Percentiles rank a stretch among this genome's conserved stretches.
Evolutionary conservation across 495 filamentous ascomycete genomes (phyloP).

Genomic region (Chlorociboria aeruginascens): DNA sequence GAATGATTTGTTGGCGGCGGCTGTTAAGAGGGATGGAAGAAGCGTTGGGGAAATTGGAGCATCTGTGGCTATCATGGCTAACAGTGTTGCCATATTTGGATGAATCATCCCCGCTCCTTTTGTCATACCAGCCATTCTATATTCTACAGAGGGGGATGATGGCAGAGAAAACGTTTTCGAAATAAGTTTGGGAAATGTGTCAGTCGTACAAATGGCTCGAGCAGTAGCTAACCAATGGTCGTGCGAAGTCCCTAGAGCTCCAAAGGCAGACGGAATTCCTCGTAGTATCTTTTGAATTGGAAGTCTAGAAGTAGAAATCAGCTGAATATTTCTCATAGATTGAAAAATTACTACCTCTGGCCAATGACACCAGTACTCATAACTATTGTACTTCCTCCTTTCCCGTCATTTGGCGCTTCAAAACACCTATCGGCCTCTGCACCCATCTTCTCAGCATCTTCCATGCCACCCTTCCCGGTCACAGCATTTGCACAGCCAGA

Average conservation of each 20-base stretch:
- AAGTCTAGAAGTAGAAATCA: constrained; percentile 34
- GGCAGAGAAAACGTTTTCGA: constrained; percentile 78
- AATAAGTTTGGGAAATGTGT: constrained; percentile 95
- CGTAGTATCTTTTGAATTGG: constrained; percentile 83
- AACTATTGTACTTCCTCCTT: constrained; percentile 62
- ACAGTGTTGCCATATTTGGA: constrained; percentile 95
- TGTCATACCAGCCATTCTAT: constrained; percentile 86
- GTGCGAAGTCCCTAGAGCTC: constrained; percentile 58
- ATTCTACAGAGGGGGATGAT: constrained; percentile 61
- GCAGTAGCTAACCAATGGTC: constrained; percentile 78
- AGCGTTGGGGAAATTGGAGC: constrained; percentile 61
- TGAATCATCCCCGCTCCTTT: constrained; percentile 99
- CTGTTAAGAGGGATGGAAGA: constrained; percentile 57
- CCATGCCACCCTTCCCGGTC: constrained; percentile 80
- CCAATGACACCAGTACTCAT: constrained; percentile 99
- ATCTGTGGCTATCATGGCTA: constrained; percentile 90
- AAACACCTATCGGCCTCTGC: constrained; percentile 60
- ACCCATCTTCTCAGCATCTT: constrained; percentile 82
- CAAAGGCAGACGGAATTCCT: constrained; percentile 65
- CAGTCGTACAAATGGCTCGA: constrained; percentile 93
- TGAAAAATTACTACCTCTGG: constrained; percentile 47
- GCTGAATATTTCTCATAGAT: neutral
- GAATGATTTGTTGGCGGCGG: constrained; percentile 76
- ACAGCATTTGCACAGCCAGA: constrained; percentile 97
- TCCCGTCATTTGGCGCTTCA: constrained; percentile 34